These are phyloP conservation scores for Coniochaeta ligniaria DNA, from an alignment of 2,329 filamentous ascomycete genomes.

Conservation along the genomic window DNA sequence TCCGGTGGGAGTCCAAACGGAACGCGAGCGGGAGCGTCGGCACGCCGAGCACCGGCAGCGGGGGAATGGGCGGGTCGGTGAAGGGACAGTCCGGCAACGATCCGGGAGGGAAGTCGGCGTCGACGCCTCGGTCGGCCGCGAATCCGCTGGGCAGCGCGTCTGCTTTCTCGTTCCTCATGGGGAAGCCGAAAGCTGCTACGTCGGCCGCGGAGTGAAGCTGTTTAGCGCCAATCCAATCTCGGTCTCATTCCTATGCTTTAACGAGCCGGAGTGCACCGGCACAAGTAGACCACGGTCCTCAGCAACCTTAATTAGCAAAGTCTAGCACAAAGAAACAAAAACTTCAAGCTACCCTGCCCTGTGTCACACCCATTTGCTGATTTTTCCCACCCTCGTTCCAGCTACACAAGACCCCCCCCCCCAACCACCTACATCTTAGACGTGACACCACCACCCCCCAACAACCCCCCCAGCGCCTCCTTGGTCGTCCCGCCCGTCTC, in stretches of 20 bases:
- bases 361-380: too few relatives aligned
- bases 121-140: slow-evolving; percentile 54
- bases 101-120: slow-evolving; percentile 20
- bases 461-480: slow-evolving; percentile 57
- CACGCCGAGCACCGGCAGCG: slow-evolving; percentile 20
- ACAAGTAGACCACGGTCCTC: background rate
- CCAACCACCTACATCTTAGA: slow-evolving; percentile 39
- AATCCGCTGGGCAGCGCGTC: slow-evolving; percentile 86
- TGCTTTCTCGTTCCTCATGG: slow-evolving; percentile 50
- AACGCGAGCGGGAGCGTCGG: slow-evolving; percentile 22
- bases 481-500: slow-evolving; percentile 66
- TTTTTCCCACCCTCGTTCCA: too few relatives aligned
- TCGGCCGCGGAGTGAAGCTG: background rate
- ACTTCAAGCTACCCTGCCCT: background rate
- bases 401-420: too few relatives aligned
- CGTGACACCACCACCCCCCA: slow-evolving; percentile 52
- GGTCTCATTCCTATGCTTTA: background rate
- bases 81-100: slow-evolving; percentile 7
- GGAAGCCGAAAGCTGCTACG: background rate
- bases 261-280: background rate
- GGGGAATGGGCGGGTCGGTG: slow-evolving; percentile 22
- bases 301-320: background rate
- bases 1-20: slow-evolving; percentile 46
- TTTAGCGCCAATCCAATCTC: too few relatives aligned
- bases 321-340: background rate